Evolutionary conservation across 352 stramenopile genomes (phyloP).

Genomic region (Nothophytophthora sp.): DNA sequence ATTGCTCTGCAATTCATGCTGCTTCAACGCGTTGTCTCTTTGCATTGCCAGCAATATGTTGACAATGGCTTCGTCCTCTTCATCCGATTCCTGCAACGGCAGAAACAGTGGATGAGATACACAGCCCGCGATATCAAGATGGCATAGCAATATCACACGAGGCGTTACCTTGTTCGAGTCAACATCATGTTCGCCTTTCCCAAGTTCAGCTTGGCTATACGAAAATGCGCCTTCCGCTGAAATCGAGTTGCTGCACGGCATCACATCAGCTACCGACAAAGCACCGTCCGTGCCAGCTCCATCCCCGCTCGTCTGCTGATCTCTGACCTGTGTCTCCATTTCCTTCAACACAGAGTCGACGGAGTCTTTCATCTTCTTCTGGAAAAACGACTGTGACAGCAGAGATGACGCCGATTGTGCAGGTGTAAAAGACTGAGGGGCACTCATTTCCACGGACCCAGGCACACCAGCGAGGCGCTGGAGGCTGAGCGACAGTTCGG

Average conservation of each 20-base stretch:
- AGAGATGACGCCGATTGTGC: constrained; percentile 47
- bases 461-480: constrained; percentile 34
- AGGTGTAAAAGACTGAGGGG: no score
- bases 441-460: constrained; percentile 11
- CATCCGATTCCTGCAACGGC: constrained; percentile 11
- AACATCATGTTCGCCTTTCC: neutral
- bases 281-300: neutral
- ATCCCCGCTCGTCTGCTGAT: constrained; percentile 4
- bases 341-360: constrained; percentile 53
- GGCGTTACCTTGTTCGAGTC: constrained; percentile 18
- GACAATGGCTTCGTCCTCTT: constrained; percentile 56
- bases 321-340: constrained; percentile 29
- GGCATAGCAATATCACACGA: constrained; percentile 4
- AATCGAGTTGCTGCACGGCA: constrained; percentile 47
- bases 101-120: neutral
- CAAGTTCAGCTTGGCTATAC: constrained; percentile 45
- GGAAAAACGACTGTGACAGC: constrained; percentile 84
- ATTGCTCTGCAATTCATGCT: neutral
- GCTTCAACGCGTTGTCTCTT: constrained; percentile 9
- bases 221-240: constrained; percentile 45
- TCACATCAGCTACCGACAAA: constrained; percentile 21
- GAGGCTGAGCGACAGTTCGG: constrained; percentile 54
- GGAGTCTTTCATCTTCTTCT: constrained; percentile 75
- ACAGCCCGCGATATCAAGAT: neutral
- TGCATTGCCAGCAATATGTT: constrained; percentile 57